Percentiles rank a stretch among this genome's conserved stretches.
These are phyloP conservation scores for Chrysoporthe puriensis DNA, from an alignment of 2,329 filamentous ascomycete species.

Conservation along the genomic window DNA sequence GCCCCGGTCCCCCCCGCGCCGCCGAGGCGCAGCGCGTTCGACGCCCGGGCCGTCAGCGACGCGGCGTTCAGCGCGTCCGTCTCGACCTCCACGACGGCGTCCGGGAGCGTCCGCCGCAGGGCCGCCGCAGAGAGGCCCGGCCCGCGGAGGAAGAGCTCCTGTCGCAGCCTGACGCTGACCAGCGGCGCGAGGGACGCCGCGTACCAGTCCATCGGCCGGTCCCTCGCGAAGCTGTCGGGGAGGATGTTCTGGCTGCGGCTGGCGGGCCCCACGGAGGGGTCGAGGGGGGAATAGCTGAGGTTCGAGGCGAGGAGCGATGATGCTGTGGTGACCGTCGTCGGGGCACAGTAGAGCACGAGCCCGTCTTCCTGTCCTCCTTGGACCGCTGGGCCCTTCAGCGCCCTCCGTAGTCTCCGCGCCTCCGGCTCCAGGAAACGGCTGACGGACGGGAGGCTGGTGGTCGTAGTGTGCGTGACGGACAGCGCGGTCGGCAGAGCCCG, in stretches of 20 bases:
- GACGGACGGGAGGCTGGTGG: slow-evolving; percentile 13
- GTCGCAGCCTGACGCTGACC: slow-evolving; percentile 43
- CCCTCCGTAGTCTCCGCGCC: background rate
- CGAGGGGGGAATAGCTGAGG: slow-evolving; percentile 38
- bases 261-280: slow-evolving; percentile 39
- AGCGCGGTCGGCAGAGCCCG: background rate
- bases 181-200: slow-evolving; percentile 44
- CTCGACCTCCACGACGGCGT: slow-evolving; percentile 42
- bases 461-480: slow-evolving; percentile 10
- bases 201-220: slow-evolving; percentile 43
- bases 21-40: slow-evolving; percentile 39
- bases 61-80: slow-evolving; percentile 44
- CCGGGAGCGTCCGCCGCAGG: slow-evolving; percentile 27
- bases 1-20: background rate
- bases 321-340: slow-evolving; percentile 42
- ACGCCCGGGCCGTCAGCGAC: slow-evolving; percentile 42
- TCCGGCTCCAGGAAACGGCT: slow-evolving; percentile 13
- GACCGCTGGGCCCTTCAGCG: background rate
- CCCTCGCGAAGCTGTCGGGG: slow-evolving; percentile 41
- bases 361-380: slow-evolving; percentile 47
- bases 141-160: slow-evolving; percentile 40
- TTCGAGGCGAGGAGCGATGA: slow-evolving; percentile 43
- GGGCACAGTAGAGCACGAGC: slow-evolving; percentile 32
- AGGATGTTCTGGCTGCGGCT: slow-evolving; percentile 46
- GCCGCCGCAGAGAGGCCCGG: slow-evolving; percentile 9